These are phyloP conservation scores for Yamadazyma friedrichii DNA, from an alignment of 1,139 yeast genomes.

Conservation along the genomic window DNA sequence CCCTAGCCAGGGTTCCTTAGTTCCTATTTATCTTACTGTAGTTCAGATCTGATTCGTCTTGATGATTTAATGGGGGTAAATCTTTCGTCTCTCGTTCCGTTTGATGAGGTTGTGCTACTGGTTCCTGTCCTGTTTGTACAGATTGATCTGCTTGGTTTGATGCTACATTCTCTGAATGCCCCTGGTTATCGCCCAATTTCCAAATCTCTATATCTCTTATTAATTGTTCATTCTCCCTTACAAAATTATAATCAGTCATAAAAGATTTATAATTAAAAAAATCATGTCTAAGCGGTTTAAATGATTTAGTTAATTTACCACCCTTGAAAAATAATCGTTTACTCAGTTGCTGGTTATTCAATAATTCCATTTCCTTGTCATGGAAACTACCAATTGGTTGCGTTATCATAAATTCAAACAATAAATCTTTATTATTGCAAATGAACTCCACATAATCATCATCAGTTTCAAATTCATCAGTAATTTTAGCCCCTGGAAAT, in stretches of 20 bases:
- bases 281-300: conserved; percentile 28
- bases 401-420: conserved; percentile 32
- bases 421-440: conserved; percentile 17
- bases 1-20: background rate
- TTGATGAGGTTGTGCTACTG: background rate
- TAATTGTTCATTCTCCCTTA: conserved; percentile 7
- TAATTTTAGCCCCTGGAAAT: conserved; percentile 14
- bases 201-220: conserved; percentile 6
- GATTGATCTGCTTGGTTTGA: background rate
- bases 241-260: conserved; percentile 11
- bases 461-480: conserved; percentile 23
- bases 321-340: conserved; percentile 16
- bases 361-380: conserved; percentile 24
- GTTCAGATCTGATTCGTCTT: background rate
- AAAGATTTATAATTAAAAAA: conserved; percentile 15
- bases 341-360: conserved; percentile 18
- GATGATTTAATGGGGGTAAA: background rate
- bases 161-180: background rate
- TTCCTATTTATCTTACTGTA: background rate
- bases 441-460: conserved; percentile 30
- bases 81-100: background rate
- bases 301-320: conserved; percentile 7
- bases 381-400: conserved; percentile 32
- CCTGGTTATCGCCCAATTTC: background rate
- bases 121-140: background rate